Evolutionary conservation across 768 basidiomycete genomes (phyloP), one percentile per base, ranked within the genome.

Genomic region (Trametes maxima): DNA sequence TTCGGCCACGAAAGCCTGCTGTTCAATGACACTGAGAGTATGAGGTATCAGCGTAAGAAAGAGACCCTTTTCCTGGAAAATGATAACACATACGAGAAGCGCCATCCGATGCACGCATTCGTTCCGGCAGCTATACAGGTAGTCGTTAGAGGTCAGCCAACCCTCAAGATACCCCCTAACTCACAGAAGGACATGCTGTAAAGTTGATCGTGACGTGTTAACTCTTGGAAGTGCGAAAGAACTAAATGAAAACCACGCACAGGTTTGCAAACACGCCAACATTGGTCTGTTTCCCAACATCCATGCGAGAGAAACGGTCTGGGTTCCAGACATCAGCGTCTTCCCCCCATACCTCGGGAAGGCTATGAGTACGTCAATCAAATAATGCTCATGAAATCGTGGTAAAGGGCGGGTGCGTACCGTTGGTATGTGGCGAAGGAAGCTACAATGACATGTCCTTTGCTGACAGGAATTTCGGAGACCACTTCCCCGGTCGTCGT

Each of bases 1-100:
- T 22, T 73, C 73, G 5, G 68, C 64, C 12, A 70, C 51, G 25
- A 76, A 62, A 5, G 68, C 69, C 52, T 75, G 75, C 64, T 71
- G 67, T 53, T 77, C 75, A 19, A 73, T 65, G 14, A 74, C 62
- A 13, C 19, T 60, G 48, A 3, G 24, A 42, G 28, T 33, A 8
- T 33, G 8, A 33, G n/a, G n/a, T n/a, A 33, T 33, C 28, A 8
- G 3, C 8, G 8, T 33, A 8, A 33, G 28, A 8, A 33, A 33
- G 28, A 3, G 8, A 8, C 28, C 8, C 28, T 3, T 8, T n/a
- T 1, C 1, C 22, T 16, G 4, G 10, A 17, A 43, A 10, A 21
- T 8, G n/a, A n/a, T 2, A 7, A 48, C 63, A 17, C 28, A 8
- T 33, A 65, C 63, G 63, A 36, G 42, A 65, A 65, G 16, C 59